Evolutionary conservation across 2,329 filamentous ascomycete genomes (phyloP).

Genomic region (Escovopsis sp.): DNA sequence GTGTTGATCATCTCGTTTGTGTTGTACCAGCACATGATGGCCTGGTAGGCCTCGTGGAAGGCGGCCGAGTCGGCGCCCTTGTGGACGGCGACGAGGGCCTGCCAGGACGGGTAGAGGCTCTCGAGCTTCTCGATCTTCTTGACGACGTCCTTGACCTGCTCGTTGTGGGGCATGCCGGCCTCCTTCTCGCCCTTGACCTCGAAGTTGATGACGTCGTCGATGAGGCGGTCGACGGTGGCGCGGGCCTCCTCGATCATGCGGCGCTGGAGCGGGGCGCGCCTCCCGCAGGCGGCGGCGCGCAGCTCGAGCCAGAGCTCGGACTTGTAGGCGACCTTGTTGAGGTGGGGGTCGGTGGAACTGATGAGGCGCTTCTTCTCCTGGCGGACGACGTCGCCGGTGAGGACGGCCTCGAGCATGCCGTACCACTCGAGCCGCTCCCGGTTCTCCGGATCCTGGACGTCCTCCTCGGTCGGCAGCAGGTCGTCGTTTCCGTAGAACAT

Average conservation of each 20-base stretch:
- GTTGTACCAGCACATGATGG: slow-evolving; percentile 92
- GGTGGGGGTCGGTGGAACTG: slow-evolving; percentile 49
- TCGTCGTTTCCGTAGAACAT: slow-evolving; percentile 88
- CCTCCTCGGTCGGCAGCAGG: slow-evolving; percentile 75
- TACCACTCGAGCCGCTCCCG: slow-evolving; percentile 93
- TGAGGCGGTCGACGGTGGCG: slow-evolving; percentile 51
- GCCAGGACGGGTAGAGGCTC: slow-evolving; percentile 67
- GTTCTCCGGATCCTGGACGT: slow-evolving; percentile 75
- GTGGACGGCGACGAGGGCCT: slow-evolving; percentile 59
- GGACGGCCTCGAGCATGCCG: slow-evolving; percentile 87
- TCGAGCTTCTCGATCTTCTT: slow-evolving; percentile 83
- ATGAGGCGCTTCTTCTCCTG: slow-evolving; percentile 96
- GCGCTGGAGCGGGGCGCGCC: slow-evolving; percentile 70
- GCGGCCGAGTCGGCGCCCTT: slow-evolving; percentile 60
- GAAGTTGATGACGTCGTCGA: slow-evolving; percentile 86
- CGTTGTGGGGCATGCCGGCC: slow-evolving; percentile 70
- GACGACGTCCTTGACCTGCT: slow-evolving; percentile 84
- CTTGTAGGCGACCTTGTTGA: slow-evolving; percentile 52
- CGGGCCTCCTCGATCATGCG: slow-evolving; percentile 80
- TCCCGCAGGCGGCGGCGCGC: slow-evolving; percentile 67
- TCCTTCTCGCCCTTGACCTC: slow-evolving; percentile 89
- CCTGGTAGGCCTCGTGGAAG: slow-evolving; percentile 72
- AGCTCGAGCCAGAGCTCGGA: slow-evolving; percentile 80
- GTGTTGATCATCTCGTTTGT: slow-evolving; percentile 94
- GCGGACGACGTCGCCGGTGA: slow-evolving; percentile 91